These are phyloP conservation scores for Cercospora zeae-maydis DNA, from an alignment of 2,329 filamentous ascomycete genomes.

Conservation along the genomic window DNA sequence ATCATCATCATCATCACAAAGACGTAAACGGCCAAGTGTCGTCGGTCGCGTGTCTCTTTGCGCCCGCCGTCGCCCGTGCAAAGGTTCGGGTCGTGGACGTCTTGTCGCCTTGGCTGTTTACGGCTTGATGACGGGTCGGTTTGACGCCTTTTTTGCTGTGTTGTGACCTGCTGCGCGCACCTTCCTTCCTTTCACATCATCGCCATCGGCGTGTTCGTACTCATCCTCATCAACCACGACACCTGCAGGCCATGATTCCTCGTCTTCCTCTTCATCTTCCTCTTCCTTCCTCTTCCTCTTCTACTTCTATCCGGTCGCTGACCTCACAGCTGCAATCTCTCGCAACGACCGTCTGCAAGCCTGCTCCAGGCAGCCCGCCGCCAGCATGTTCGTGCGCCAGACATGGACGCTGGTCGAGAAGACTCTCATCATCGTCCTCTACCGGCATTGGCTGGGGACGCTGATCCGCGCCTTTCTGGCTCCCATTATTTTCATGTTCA, in stretches of 20 bases:
- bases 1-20: too few species aligned
- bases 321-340: neutral
- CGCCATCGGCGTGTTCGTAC: too few species aligned
- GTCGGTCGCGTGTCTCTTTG: neutral
- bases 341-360: neutral
- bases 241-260: neutral
- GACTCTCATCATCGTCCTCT: conserved; percentile 54
- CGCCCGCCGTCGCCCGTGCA: too few species aligned
- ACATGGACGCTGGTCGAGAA: conserved; percentile 57
- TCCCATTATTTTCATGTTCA: conserved; percentile 51
- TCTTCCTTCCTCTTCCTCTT: too few species aligned
- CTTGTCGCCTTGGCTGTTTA: conserved; percentile 3
- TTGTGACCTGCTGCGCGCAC: too few species aligned
- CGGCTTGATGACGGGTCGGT: neutral
- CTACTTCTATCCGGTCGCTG: too few species aligned
- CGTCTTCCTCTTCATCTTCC: neutral
- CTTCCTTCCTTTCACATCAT: too few species aligned
- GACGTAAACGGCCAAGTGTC: conserved; percentile 1
- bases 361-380: neutral
- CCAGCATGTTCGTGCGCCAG: conserved; percentile 41
- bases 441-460: conserved; percentile 54
- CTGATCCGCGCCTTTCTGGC: conserved; percentile 54
- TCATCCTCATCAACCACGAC: neutral
- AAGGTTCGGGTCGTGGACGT: too few species aligned
- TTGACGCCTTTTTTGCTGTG: neutral